Evolutionary conservation across 306 rosid species (phyloP).

Genomic region (Glycyrrhiza uralensis): DNA sequence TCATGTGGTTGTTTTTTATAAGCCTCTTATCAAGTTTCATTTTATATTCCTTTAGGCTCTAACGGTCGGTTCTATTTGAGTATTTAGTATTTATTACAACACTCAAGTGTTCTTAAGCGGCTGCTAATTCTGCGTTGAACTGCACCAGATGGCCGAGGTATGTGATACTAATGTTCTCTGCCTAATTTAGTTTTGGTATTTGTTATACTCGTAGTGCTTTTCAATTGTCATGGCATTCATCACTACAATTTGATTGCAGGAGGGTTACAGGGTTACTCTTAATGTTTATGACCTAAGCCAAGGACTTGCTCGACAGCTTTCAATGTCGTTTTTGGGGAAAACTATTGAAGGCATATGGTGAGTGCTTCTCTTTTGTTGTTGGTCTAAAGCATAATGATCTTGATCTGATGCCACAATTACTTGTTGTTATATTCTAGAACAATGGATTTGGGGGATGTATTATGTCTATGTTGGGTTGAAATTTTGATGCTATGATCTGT

Average conservation of each 20-base stretch:
- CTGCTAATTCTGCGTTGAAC: background rate
- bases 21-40: background rate
- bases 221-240: background rate
- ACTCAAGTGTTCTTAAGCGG: background rate
- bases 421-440: background rate
- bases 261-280: constrained; percentile 69
- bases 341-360: constrained; percentile 92
- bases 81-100: background rate
- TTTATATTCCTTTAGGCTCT: constrained; percentile 8
- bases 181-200: background rate
- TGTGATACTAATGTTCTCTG: background rate
- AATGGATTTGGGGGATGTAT: background rate
- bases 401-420: background rate
- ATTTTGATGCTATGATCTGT: background rate
- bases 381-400: background rate
- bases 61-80: background rate
- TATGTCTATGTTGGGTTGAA: background rate
- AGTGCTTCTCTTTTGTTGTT: constrained; percentile 25
- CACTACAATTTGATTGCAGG: constrained; percentile 48
- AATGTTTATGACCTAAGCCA: constrained; percentile 91
- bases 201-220: background rate
- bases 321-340: constrained; percentile 76
- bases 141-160: constrained; percentile 71
- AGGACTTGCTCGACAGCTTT: constrained; percentile 89
- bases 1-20: background rate